phyloP scores from a whole-genome alignment of 148 eudicot species.

The Vaccinium vitisidaea region DNA sequence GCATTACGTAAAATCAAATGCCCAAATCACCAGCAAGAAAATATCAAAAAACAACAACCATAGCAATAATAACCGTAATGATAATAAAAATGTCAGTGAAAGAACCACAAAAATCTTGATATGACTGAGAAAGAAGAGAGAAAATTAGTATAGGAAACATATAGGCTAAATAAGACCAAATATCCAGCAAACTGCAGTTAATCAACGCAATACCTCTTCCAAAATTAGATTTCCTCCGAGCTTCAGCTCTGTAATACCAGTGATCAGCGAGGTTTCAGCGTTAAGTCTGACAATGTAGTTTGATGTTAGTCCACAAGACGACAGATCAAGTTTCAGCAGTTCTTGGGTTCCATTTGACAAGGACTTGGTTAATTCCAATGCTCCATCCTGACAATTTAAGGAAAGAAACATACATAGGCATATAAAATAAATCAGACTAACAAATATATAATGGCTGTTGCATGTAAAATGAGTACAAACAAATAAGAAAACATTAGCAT shows the following conservation, averaged over 20 bases:
- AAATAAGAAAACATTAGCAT: not conserved
- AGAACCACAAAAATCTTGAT: not conserved
- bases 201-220: constrained; percentile 49
- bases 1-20: not conserved
- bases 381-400: constrained; percentile 59
- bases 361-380: constrained; percentile 60
- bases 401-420: not conserved
- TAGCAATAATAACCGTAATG: not conserved
- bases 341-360: constrained; percentile 59
- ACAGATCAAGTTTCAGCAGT: constrained; percentile 68
- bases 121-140: not conserved
- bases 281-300: constrained; percentile 45
- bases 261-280: constrained; percentile 37
- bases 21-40: not conserved
- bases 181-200: not conserved
- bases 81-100: not conserved
- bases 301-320: constrained; percentile 66
- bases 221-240: constrained; percentile 69
- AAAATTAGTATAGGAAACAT: not conserved
- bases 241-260: constrained; percentile 67
- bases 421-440: not conserved
- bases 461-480: not conserved
- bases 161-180: not conserved
- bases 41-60: not conserved
- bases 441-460: not conserved